Evolutionary conservation across 768 basidiomycete genomes (phyloP).

Genomic region (Daedalea quercina): DNA sequence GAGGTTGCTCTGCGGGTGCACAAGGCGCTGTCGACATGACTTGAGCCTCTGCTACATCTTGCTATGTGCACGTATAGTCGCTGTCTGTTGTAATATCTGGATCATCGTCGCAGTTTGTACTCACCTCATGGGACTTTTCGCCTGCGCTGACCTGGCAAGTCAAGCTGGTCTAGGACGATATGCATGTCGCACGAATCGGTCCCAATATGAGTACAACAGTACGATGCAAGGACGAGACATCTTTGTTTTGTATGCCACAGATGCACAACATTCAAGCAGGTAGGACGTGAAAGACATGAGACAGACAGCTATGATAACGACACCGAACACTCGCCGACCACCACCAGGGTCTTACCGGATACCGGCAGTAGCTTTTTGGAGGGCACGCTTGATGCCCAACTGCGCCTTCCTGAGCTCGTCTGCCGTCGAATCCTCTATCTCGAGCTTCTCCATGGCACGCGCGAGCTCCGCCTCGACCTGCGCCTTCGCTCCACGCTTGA

Average conservation of each 20-base stretch:
- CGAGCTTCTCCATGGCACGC: conserved; percentile 95
- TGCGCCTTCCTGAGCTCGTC: conserved; percentile 97
- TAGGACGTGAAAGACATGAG: not conserved
- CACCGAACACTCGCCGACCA: not conserved
- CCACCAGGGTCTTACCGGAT: conserved; percentile 50
- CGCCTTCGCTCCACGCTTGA: conserved; percentile 92
- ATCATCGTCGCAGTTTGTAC: not conserved
- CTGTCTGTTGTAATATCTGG: not conserved
- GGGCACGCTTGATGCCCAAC: conserved; percentile 89
- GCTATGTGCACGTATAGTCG: not conserved
- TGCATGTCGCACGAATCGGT: too few relatives aligned
- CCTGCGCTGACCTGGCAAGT: not conserved
- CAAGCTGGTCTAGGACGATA: not conserved
- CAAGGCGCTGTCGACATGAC: conserved; percentile 40
- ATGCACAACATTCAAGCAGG: conserved; percentile 2
- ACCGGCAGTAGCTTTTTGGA: conserved; percentile 95
- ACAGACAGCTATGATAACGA: not conserved
- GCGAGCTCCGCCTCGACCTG: conserved; percentile 98
- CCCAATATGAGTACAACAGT: not conserved
- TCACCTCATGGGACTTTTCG: not conserved
- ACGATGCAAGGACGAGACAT: conserved; percentile 2
- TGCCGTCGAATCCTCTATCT: conserved; percentile 89
- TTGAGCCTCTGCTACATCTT: not conserved
- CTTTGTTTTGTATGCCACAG: conserved; percentile 4
- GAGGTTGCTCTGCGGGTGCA: conserved; percentile 79